These are phyloP conservation scores for Trametopsis cervina DNA, from an alignment of 768 basidiomycete genomes.

Conservation along the genomic window DNA sequence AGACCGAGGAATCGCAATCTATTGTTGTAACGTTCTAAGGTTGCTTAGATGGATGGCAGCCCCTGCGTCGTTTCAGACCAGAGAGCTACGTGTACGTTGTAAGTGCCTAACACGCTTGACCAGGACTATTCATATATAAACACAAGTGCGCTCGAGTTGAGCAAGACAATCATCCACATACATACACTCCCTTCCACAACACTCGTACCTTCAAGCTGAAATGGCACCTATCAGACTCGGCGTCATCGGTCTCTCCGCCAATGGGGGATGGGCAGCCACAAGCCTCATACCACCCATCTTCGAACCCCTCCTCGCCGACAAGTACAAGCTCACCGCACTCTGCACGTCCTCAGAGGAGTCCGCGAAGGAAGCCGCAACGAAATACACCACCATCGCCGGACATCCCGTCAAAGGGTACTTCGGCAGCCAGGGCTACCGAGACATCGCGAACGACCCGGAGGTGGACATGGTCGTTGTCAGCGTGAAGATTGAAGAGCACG, in stretches of 20 bases:
- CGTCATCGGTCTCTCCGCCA: conserved; percentile 6
- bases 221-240: conserved; percentile 28
- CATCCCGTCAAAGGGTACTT: conserved; percentile 28
- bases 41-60: too few species aligned
- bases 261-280: not conserved
- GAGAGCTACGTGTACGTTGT: too few species aligned
- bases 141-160: too few species aligned
- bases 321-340: conserved; percentile 27
- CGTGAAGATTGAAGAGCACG: conserved; percentile 28
- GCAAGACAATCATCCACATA: not conserved
- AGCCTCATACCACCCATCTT: conserved; percentile 1
- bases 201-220: too few species aligned
- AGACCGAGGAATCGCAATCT: too few species aligned
- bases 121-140: too few species aligned
- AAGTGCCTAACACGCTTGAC: too few species aligned
- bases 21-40: too few species aligned
- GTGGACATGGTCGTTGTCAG: conserved; percentile 32
- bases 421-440: conserved; percentile 19
- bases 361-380: conserved; percentile 25
- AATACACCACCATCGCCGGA: conserved; percentile 22
- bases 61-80: too few species aligned
- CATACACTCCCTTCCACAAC: not conserved
- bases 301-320: not conserved
- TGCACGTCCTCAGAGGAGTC: conserved; percentile 28
- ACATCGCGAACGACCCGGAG: conserved; percentile 28